phyloP scores from a whole-genome alignment of 768 basidiomycete genomes.

The Hygrophoropsis aurantiaca region DNA sequence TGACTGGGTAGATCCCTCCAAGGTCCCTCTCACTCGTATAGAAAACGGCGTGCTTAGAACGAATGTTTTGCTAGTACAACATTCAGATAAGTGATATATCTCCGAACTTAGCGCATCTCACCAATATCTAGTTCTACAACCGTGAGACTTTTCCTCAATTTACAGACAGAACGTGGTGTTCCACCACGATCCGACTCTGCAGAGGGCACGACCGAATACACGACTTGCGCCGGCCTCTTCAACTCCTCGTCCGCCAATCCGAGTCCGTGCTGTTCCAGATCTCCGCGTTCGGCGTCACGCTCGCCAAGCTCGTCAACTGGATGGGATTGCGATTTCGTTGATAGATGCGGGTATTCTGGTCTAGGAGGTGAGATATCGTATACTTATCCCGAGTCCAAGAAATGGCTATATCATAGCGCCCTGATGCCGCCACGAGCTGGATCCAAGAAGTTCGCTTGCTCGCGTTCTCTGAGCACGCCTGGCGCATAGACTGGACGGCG shows the following conservation, averaged over 20 bases:
- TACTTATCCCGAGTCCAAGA: neutral
- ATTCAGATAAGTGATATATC: slow-evolving; percentile 27
- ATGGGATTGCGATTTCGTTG: neutral
- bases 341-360: slow-evolving; percentile 14
- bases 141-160: slow-evolving; percentile 9
- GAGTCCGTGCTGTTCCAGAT: slow-evolving; percentile 49
- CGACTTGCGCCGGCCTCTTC: slow-evolving; percentile 38
- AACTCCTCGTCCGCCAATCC: slow-evolving; percentile 35
- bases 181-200: neutral
- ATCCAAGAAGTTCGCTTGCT: slow-evolving; percentile 36
- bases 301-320: slow-evolving; percentile 59
- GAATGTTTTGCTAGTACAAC: slow-evolving; percentile 34
- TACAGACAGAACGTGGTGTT: neutral
- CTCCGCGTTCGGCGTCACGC: slow-evolving; percentile 49
- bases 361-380: slow-evolving; percentile 21
- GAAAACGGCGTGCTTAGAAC: neutral
- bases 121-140: slow-evolving; percentile 16
- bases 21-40: neutral
- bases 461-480: slow-evolving; percentile 34
- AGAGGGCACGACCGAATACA: slow-evolving; percentile 41
- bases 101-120: neutral
- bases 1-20: too few species aligned
- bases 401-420: slow-evolving; percentile 28
- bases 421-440: slow-evolving; percentile 41
- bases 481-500: neutral